phyloP scores from a whole-genome alignment of 192 early-diverging fungal species.

The Umbelopsis vinacea region DNA sequence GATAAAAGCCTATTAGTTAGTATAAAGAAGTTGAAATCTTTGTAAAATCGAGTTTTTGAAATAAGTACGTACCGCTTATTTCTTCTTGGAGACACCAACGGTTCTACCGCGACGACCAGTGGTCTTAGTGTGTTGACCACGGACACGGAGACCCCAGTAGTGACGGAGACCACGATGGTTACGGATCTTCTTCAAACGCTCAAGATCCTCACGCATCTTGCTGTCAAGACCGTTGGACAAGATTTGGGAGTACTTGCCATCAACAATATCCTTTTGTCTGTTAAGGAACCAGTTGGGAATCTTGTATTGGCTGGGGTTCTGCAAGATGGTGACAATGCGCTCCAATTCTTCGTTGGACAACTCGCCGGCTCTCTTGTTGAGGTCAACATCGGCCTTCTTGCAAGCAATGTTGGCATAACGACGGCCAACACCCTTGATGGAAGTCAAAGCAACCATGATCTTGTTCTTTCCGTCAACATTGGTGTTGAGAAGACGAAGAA shows the following conservation, averaged over 20 bases:
- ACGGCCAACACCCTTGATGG: constrained; percentile 98
- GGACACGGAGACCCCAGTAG: constrained; percentile 97
- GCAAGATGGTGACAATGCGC: constrained; percentile 97
- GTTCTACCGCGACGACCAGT: constrained; percentile 95
- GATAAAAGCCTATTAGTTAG: neutral
- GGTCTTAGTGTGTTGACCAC: constrained; percentile 99
- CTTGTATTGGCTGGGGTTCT: constrained; percentile 99
- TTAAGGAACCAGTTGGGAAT: constrained; percentile 99
- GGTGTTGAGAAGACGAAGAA: constrained; percentile 98
- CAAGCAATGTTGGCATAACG: constrained; percentile 97
- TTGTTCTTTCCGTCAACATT: constrained; percentile 96
- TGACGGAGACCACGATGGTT: constrained; percentile 99
- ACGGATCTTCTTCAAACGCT: constrained; percentile 99
- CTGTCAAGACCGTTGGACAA: constrained; percentile 95
- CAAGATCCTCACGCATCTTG: constrained; percentile 98
- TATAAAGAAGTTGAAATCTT: neutral
- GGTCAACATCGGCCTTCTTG: constrained; percentile 99
- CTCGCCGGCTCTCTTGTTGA: constrained; percentile 76
- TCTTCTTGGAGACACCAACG: constrained; percentile 99
- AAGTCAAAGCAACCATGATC: constrained; percentile 94
- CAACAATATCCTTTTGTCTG: constrained; percentile 97
- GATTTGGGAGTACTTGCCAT: constrained; percentile 94
- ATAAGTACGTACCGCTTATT: constrained; percentile 55
- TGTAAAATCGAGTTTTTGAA: too few relatives aligned
- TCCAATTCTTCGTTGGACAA: constrained; percentile 85